phyloP scores from a whole-genome alignment of 2,329 filamentous ascomycete species.

The Cercospora sp. region DNA sequence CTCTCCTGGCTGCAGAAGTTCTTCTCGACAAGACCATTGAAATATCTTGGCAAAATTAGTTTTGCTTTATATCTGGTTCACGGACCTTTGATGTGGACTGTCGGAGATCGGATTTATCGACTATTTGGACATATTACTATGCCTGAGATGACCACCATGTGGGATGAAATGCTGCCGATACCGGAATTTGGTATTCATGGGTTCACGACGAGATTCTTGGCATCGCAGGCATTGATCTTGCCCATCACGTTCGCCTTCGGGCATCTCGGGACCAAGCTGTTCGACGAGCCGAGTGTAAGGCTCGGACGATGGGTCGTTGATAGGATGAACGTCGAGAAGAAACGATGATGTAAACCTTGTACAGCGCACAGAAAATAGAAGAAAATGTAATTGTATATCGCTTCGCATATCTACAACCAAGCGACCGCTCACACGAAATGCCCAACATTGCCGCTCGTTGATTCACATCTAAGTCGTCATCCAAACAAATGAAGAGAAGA shows the following conservation, averaged over 20 bases:
- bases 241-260: slow-evolving; percentile 56
- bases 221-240: slow-evolving; percentile 58
- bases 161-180: slow-evolving; percentile 37
- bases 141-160: slow-evolving; percentile 19
- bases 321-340: slow-evolving; percentile 21
- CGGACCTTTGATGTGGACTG: slow-evolving; percentile 55
- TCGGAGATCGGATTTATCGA: slow-evolving; percentile 57
- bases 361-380: neutral
- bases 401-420: neutral
- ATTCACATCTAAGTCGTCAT: neutral
- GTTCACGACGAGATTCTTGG: slow-evolving; percentile 54
- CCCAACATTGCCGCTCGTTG: neutral
- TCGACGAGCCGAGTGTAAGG: slow-evolving; percentile 58
- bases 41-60: slow-evolving; percentile 62
- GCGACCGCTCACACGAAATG: neutral
- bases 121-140: slow-evolving; percentile 41
- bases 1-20: slow-evolving; percentile 50
- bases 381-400: neutral
- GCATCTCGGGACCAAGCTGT: slow-evolving; percentile 57
- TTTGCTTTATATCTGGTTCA: slow-evolving; percentile 64
- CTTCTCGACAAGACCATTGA: slow-evolving; percentile 53
- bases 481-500: neutral
- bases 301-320: slow-evolving; percentile 59
- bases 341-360: slow-evolving; percentile 1
- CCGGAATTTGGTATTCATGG: slow-evolving; percentile 55